Percentiles rank a stretch among this genome's conserved stretches.
These are phyloP conservation scores for Copromyces sp. DNA, from an alignment of 495 filamentous ascomycete genomes.

Conservation along the genomic window DNA sequence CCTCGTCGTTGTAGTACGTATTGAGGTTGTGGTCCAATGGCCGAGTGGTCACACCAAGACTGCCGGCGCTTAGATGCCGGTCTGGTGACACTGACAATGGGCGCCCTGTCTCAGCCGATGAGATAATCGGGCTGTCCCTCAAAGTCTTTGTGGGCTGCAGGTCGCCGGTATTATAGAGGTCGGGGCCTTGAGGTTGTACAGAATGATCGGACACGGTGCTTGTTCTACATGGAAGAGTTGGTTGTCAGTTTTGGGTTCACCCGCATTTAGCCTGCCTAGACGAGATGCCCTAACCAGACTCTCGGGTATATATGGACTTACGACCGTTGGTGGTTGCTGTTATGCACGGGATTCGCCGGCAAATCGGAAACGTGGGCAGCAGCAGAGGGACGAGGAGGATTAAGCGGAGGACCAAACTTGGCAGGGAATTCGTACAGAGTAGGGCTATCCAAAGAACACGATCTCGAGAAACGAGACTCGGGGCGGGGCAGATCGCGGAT, in stretches of 20 bases:
- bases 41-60: slow-evolving; percentile 22
- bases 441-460: slow-evolving; percentile 44
- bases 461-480: slow-evolving; percentile 38
- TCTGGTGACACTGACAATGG: slow-evolving; percentile 16
- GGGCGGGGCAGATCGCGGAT: slow-evolving; percentile 29
- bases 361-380: slow-evolving; percentile 10
- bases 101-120: slow-evolving; percentile 25
- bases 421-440: slow-evolving; percentile 46
- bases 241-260: slow-evolving; percentile 17
- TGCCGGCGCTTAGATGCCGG: slow-evolving; percentile 29
- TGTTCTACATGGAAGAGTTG: slow-evolving; percentile 14
- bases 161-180: slow-evolving; percentile 21
- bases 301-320: slow-evolving; percentile 11
- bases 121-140: slow-evolving; percentile 22
- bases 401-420: slow-evolving; percentile 4
- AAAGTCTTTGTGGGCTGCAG: slow-evolving; percentile 24
- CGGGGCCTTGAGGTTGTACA: slow-evolving; percentile 8
- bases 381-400: slow-evolving; percentile 5
- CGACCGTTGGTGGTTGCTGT: slow-evolving; percentile 12
- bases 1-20: slow-evolving; percentile 17
- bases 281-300: not conserved
- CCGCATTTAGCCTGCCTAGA: slow-evolving; percentile 16
- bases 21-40: slow-evolving; percentile 28
- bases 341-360: slow-evolving; percentile 3
- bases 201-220: slow-evolving; percentile 14